A percentile compares a stretch with the other conserved stretches of the same genome.
phyloP scores from a whole-genome alignment of 1,139 yeast genomes.

The Kurtzmaniella quercitrusa region DNA sequence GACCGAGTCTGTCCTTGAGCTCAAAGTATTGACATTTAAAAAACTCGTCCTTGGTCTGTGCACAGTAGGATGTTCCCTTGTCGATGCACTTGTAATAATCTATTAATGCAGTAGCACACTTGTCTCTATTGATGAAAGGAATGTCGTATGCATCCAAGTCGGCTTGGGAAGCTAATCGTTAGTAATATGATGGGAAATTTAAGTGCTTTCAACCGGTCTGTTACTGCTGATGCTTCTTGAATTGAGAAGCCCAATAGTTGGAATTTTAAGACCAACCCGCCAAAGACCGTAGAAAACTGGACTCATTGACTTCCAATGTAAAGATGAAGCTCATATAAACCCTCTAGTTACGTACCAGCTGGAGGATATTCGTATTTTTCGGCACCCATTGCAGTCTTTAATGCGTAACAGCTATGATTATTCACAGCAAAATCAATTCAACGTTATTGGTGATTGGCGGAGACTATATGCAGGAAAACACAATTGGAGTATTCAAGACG shows the following conservation, averaged over 20 bases:
- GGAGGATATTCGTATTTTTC: slow-evolving; percentile 23
- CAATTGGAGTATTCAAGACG: neutral
- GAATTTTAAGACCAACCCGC: too few relatives aligned
- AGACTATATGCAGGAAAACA: neutral
- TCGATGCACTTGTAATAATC: slow-evolving; percentile 45
- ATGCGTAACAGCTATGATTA: neutral
- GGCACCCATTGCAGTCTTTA: slow-evolving; percentile 9
- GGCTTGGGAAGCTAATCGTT: slow-evolving; percentile 29
- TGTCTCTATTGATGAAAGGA: slow-evolving; percentile 46
- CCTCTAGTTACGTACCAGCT: slow-evolving; percentile 19
- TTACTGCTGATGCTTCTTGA: neutral
- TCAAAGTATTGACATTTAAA: slow-evolving; percentile 46
- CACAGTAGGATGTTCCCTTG: slow-evolving; percentile 44
- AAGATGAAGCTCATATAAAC: neutral
- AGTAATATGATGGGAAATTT: slow-evolving; percentile 8
- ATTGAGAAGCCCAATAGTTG: neutral
- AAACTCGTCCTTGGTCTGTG: slow-evolving; percentile 40
- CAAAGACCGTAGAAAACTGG: too few relatives aligned
- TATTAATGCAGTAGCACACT: slow-evolving; percentile 45
- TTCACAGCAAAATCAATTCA: neutral
- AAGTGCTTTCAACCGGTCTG: slow-evolving; percentile 7
- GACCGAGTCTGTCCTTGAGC: slow-evolving; percentile 43
- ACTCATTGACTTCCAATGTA: too few relatives aligned
- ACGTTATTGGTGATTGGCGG: slow-evolving; percentile 10
- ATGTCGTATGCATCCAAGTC: slow-evolving; percentile 43